Conservation (phyloP, 345 rosid species). For the Zanthoxylum bungeanum region DNA sequence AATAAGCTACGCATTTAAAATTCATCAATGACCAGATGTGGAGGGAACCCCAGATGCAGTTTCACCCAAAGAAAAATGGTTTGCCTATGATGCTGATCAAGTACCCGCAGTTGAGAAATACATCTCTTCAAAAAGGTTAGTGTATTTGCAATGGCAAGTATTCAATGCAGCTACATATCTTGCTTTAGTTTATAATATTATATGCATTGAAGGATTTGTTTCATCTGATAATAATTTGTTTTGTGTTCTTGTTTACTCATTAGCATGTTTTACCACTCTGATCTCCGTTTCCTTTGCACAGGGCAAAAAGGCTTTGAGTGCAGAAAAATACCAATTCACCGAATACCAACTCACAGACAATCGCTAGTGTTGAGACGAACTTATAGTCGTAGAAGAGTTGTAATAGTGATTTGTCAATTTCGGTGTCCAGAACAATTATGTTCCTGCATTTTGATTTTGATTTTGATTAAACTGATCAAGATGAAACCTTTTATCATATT, state of each 20-base stretch:
- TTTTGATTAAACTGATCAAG: too few relatives aligned
- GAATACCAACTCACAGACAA: neutral
- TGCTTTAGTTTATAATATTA: neutral
- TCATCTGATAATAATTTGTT: too few relatives aligned
- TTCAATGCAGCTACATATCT: neutral
- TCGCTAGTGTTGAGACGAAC: neutral
- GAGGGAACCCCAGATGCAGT: constrained; percentile 31
- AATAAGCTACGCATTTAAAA: neutral
- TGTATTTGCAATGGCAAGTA: neutral
- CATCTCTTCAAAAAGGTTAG: constrained; percentile 48
- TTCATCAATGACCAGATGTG: constrained; percentile 38
- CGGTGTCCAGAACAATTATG: too few relatives aligned
- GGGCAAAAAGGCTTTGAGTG: neutral
- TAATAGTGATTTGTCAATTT: too few relatives aligned
- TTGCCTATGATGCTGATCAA: constrained; percentile 48
- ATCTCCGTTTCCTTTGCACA: neutral
- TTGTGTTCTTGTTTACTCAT: neutral
- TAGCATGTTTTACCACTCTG: too few relatives aligned
- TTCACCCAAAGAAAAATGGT: constrained; percentile 58
- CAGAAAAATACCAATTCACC: too few relatives aligned
- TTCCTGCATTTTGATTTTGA: neutral
- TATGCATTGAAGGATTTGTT: neutral
- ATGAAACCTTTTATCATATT: too few relatives aligned
- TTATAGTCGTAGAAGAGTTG: too few relatives aligned
- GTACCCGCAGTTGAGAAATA: constrained; percentile 54